Evolutionary conservation across 176 grass and related monocot genomes (phyloP).

Genomic region (Zea luxurians): DNA sequence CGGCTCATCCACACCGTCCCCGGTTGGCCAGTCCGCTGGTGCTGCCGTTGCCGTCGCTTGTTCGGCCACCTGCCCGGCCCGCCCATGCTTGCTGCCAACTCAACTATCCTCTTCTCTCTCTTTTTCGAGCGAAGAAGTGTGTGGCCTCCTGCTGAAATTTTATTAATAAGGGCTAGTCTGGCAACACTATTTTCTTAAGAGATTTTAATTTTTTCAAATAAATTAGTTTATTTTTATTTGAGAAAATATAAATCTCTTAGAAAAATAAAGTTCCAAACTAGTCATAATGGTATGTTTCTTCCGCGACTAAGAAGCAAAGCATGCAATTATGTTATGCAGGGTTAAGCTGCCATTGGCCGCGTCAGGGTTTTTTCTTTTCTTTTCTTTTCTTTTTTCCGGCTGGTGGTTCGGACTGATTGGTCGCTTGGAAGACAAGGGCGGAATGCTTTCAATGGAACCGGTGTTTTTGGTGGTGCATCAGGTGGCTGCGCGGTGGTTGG

Average conservation of each 20-base stretch:
- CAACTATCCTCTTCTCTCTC: conserved; percentile 17
- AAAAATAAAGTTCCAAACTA: too few relatives aligned
- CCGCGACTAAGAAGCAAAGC: not conserved
- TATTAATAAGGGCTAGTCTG: too few relatives aligned
- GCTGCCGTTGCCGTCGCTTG: conserved; percentile 36
- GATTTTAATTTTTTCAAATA: too few relatives aligned
- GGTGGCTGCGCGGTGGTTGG: conserved; percentile 14
- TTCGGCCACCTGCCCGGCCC: conserved; percentile 45
- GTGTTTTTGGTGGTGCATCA: conserved; percentile 36
- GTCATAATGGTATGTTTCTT: too few relatives aligned
- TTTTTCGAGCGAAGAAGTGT: too few relatives aligned
- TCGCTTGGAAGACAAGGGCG: not conserved
- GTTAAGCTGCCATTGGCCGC: conserved; percentile 13
- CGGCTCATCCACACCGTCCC: conserved; percentile 22
- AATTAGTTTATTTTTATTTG: too few relatives aligned
- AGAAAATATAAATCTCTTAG: too few relatives aligned
- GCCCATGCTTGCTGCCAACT: conserved; percentile 49
- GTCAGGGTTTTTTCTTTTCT: not conserved
- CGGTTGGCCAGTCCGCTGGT: not conserved
- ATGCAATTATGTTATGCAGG: not conserved
- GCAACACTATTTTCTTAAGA: too few relatives aligned
- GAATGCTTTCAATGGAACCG: conserved; percentile 14
- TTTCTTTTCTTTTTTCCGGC: not conserved
- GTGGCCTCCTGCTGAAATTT: too few relatives aligned
- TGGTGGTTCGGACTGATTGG: conserved; percentile 24